These are phyloP conservation scores for Clarireedia hainanense DNA, from an alignment of 2,329 filamentous ascomycete species.

Conservation along the genomic window DNA sequence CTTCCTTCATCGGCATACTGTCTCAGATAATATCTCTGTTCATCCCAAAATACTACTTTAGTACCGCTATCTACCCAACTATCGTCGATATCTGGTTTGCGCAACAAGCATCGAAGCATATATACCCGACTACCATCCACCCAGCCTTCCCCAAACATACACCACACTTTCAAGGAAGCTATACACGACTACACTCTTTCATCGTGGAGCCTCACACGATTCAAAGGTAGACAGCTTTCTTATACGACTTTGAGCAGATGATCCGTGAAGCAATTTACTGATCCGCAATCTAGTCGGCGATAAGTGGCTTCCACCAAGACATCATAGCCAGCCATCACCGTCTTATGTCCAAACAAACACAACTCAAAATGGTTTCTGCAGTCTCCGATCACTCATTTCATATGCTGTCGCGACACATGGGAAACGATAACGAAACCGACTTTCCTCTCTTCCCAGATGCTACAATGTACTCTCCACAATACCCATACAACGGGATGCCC, in stretches of 20 bases:
- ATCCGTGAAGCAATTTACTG: slow-evolving; percentile 11
- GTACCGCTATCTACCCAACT: slow-evolving; percentile 2
- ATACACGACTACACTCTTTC: background rate
- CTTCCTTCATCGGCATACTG: slow-evolving; percentile 16
- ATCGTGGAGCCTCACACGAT: slow-evolving; percentile 12
- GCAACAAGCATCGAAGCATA: background rate
- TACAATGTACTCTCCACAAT: slow-evolving; percentile 35
- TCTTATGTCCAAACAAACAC: slow-evolving; percentile 44
- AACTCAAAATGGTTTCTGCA: slow-evolving; percentile 58
- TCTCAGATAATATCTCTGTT: slow-evolving; percentile 22
- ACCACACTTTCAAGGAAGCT: slow-evolving; percentile 1
- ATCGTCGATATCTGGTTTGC: background rate
- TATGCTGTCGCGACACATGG: slow-evolving; percentile 65
- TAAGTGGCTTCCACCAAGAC: slow-evolving; percentile 18
- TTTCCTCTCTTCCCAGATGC: slow-evolving; percentile 41
- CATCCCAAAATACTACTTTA: slow-evolving; percentile 6
- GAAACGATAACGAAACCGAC: slow-evolving; percentile 28
- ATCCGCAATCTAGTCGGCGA: slow-evolving; percentile 17
- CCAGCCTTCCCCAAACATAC: background rate
- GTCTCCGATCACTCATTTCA: slow-evolving; percentile 80
- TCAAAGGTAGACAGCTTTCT: slow-evolving; percentile 14
- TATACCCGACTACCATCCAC: background rate
- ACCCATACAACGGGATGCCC: slow-evolving; percentile 40
- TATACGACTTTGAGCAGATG: background rate
- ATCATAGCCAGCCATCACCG: slow-evolving; percentile 20